phyloP scores from a whole-genome alignment of 2,329 filamentous ascomycete species.

The Talaromyces sp. region DNA sequence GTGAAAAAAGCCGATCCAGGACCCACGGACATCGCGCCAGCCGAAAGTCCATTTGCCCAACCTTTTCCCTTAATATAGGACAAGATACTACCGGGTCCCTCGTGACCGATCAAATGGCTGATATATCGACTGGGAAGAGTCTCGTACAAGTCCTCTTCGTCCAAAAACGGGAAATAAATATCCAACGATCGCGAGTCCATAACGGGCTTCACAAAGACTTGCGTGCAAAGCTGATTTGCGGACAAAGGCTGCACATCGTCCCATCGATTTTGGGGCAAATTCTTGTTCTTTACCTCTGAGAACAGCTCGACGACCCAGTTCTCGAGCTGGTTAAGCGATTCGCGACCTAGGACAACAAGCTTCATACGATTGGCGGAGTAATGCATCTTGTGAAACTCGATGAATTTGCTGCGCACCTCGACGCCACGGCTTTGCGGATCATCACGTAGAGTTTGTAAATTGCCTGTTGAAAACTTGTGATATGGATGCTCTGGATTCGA shows the following conservation, averaged over 20 bases:
- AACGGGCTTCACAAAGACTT: conserved; percentile 84
- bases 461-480: conserved; percentile 87
- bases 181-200: conserved; percentile 79
- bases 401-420: conserved; percentile 84
- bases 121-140: conserved; percentile 80
- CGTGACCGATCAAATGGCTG: conserved; percentile 83
- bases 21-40: conserved; percentile 69
- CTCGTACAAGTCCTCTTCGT: conserved; percentile 74
- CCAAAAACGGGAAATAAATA: conserved; percentile 76
- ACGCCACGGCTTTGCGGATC: conserved; percentile 72
- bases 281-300: conserved; percentile 73
- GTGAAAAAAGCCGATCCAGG: conserved; percentile 77
- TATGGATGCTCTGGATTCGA: conserved; percentile 84
- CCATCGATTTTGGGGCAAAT: conserved; percentile 65
- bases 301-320: conserved; percentile 81
- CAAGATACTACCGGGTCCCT: conserved; percentile 87
- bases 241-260: conserved; percentile 58
- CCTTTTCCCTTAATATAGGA: conserved; percentile 85
- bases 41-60: conserved; percentile 78
- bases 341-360: conserved; percentile 76
- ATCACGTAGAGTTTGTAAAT: conserved; percentile 78
- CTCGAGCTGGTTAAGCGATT: conserved; percentile 75
- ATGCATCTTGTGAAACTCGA: conserved; percentile 81
- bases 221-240: conserved; percentile 58
- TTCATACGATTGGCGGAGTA: conserved; percentile 96